Base-by-base conservation (phyloP, 1,284 basidiomycete genomes). In the Marasmius fiardii region DNA sequence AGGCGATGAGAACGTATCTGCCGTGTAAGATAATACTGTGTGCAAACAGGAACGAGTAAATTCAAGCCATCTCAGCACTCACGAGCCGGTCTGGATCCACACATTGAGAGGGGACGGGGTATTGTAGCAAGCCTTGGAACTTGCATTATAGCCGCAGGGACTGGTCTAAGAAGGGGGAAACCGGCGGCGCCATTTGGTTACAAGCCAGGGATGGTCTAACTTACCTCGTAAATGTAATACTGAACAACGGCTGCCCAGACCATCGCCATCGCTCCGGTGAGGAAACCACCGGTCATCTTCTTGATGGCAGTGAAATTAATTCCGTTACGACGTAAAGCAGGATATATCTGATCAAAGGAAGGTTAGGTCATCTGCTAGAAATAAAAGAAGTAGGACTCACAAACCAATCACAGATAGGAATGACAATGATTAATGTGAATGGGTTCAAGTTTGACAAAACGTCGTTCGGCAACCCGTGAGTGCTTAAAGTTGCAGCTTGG, bases 361-460 rank as follows among this genome's bases (percentile, higher is more conserved):
- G 44, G 20, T 24, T 10, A 24, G 51, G 14, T n/a, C n/a, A n/a
- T n/a, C n/a, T n/a, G n/a, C n/a, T n/a, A n/a, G n/a, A n/a, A n/a
- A n/a, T n/a, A n/a, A n/a, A n/a, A n/a, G n/a, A n/a, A n/a, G n/a
- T n/a, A n/a, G n/a, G n/a, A 52, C 55, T 37, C 44, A 54, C 53
- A 31, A 58, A 54, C 21, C 51, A 41, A 21, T 58, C 88, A 61
- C 76, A 84, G 60, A 89, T 75, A 35, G 88, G 88, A 61, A 90
- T 90, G 64, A 89, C 78, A 64, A 89, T 81, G 64, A 92, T 81
- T 56, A 92, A 76, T 2, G 86, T 81, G 50, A 93, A 74, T 2
- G 91, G 91, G 65, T 93, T 87, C 53, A 93, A 73, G 71, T 92
- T 92, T 50, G 87, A 88, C 58, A 93, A 71, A 43, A 94, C 74